phyloP scores from a whole-genome alignment of 352 stramenopile species.

The Salisapilia sapeloensis region DNA sequence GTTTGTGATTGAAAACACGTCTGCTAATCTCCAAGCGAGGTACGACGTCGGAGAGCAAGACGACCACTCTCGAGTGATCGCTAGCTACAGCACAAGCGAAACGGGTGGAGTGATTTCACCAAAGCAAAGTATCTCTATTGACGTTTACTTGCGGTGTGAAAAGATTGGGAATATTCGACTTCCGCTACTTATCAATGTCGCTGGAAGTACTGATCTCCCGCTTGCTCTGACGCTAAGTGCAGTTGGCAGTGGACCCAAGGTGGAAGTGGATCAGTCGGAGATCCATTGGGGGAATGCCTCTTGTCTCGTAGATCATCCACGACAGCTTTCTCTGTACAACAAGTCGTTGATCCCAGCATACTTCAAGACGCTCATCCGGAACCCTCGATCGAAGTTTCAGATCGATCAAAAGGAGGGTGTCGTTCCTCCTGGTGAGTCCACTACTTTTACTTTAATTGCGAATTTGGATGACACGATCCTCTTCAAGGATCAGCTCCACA shows the following conservation, averaged over 20 bases:
- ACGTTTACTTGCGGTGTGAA: constrained; percentile 75
- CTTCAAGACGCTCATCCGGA: constrained; percentile 90
- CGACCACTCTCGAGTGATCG: constrained; percentile 69
- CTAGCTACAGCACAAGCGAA: constrained; percentile 56
- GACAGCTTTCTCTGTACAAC: constrained; percentile 76
- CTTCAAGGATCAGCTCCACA: constrained; percentile 88
- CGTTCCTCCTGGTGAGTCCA: constrained; percentile 56
- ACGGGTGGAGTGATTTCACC: constrained; percentile 39
- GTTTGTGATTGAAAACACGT: constrained; percentile 81
- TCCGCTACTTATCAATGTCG: constrained; percentile 72
- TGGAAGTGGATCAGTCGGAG: constrained; percentile 64
- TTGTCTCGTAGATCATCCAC: constrained; percentile 75
- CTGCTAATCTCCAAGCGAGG: constrained; percentile 43
- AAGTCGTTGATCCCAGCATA: constrained; percentile 76
- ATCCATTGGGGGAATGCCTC: constrained; percentile 84
- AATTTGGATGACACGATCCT: constrained; percentile 88
- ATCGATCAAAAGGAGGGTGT: constrained; percentile 82
- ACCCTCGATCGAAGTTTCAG: constrained; percentile 81
- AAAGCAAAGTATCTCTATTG: constrained; percentile 36
- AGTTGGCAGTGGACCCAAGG: constrained; percentile 62
- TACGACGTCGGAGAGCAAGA: constrained; percentile 87
- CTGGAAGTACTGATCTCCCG: constrained; percentile 77
- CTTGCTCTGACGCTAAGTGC: constrained; percentile 78
- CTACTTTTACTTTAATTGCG: constrained; percentile 65
- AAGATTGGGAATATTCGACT: constrained; percentile 85